These are phyloP conservation scores for Testicularia cyperi DNA, from an alignment of 1,284 basidiomycete genomes.

Conservation along the genomic window DNA sequence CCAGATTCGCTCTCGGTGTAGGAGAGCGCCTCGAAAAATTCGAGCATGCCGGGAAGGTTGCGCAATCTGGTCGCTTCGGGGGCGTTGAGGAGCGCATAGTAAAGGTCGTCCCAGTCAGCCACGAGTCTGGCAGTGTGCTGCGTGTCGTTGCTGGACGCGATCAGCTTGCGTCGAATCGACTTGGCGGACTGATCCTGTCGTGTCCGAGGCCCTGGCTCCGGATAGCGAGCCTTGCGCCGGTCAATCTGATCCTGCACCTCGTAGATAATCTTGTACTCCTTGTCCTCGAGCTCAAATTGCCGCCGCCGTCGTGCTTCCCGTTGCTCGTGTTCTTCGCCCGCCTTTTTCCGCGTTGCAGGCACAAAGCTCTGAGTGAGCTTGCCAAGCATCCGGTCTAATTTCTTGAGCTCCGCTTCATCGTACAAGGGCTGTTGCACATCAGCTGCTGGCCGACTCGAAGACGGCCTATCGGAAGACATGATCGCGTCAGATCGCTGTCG, in stretches of 20 bases:
- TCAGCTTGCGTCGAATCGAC: slow-evolving; percentile 30
- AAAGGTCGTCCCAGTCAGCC: no score
- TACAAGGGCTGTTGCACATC: slow-evolving; percentile 9
- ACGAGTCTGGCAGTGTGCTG: no score
- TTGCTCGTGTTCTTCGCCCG: slow-evolving; percentile 29
- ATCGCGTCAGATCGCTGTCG: no score
- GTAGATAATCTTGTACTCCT: slow-evolving; percentile 40
- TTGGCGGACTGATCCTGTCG: slow-evolving; percentile 16
- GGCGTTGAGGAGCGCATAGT: not conserved
- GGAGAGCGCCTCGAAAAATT: slow-evolving; percentile 25
- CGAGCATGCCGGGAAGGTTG: slow-evolving; percentile 27
- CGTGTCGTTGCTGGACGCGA: no score
- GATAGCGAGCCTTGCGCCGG: slow-evolving; percentile 23
- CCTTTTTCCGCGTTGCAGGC: slow-evolving; percentile 35
- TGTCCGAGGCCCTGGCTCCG: slow-evolving; percentile 5
- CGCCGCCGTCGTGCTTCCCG: slow-evolving; percentile 28
- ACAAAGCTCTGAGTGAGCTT: slow-evolving; percentile 39
- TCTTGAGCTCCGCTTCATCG: slow-evolving; percentile 3
- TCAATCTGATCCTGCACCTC: no score
- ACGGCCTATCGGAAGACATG: not conserved
- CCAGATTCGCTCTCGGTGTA: slow-evolving; percentile 22
- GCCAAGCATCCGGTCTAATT: slow-evolving; percentile 36
- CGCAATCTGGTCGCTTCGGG: slow-evolving; percentile 5
- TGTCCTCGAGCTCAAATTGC: slow-evolving; percentile 34
- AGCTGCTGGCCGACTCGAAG: slow-evolving; percentile 1